Conservation (phyloP, 148 eudicot genomes). For the Talinum fruticosum region DNA sequence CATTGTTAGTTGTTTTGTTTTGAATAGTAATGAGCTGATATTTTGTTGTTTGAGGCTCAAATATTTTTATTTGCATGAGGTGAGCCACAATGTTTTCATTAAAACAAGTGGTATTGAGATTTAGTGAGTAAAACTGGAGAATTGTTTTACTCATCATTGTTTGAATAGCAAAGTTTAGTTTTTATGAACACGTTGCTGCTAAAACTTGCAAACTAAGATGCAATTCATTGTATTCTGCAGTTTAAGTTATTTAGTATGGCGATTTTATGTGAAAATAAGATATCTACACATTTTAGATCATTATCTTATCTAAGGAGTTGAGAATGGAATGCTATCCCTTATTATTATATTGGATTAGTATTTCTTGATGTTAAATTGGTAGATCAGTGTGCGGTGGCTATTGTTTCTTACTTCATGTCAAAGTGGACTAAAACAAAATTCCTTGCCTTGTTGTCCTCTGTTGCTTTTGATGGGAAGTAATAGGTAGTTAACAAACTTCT, state of each 20-base stretch:
- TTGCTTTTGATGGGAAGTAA: too few relatives aligned
- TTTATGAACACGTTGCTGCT: background rate
- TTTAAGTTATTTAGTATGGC: background rate
- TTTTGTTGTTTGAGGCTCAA: background rate
- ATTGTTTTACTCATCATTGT: background rate
- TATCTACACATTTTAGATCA: background rate
- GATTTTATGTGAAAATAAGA: background rate
- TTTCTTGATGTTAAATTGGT: background rate
- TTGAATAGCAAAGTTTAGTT: background rate
- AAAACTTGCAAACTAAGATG: background rate
- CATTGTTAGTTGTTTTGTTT: background rate
- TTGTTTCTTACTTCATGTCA: too few relatives aligned
- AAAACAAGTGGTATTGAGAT: background rate
- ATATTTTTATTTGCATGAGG: background rate
- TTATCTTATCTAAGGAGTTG: background rate
- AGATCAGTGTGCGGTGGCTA: too few relatives aligned
- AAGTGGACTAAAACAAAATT: too few relatives aligned
- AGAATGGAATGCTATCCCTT: background rate
- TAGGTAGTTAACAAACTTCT: too few relatives aligned
- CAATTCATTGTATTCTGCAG: background rate
- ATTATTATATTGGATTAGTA: background rate
- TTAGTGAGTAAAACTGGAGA: background rate
- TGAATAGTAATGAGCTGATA: background rate
- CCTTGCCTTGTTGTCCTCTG: too few relatives aligned
- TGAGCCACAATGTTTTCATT: background rate